Base-by-base conservation (phyloP, 441 rosid genomes). In the Adansonia grandidieri region DNA sequence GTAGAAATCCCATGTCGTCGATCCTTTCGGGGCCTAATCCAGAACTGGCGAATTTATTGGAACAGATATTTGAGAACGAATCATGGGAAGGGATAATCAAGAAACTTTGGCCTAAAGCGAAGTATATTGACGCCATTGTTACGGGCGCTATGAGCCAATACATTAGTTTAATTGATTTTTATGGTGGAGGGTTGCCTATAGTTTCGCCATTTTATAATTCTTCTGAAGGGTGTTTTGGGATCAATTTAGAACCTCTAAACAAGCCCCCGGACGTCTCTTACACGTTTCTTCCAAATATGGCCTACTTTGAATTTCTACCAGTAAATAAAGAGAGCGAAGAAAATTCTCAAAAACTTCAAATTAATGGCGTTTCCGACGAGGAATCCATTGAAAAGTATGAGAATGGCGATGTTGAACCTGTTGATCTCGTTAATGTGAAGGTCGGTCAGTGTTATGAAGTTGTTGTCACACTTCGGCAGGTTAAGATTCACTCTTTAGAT, bases 71-170 rank as follows among this genome's bases (percentile, higher is more conserved):
- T 32, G 66, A 81, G 19, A 78, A 77, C 0, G 71, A 79, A 42
- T 87, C 96, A 4, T 93, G 97, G 96, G 88, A 90, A 76, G 93
- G 93, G 71, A 91, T 93, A 79, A 86, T 93, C 15, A 86, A 60
- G 74, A 92, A 76, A 79, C 77, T 93, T 1, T 93, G 95, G 95
- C 97, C 95, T 48, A 84, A 77, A 54, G 83, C 87, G 1, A 93
- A 89, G 81, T 89, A 69, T 77, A 83, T 93, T 79, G 89, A 85
- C 71, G 89, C 88, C 14, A 89, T 92, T 65, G 86, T 89, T 63
- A 89, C 95, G 0, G 95, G 95, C 53, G 84, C 95, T 13, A 91
- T 93, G 98, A 93, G 91, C 19, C 96, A 93, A 47, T 93, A 91
- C 47, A 89, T 89, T 56, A 83, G 92, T 4, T 81, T 80, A 9